Base-by-base conservation (phyloP, 2,329 filamentous ascomycete species). In the Calycina marina region DNA sequence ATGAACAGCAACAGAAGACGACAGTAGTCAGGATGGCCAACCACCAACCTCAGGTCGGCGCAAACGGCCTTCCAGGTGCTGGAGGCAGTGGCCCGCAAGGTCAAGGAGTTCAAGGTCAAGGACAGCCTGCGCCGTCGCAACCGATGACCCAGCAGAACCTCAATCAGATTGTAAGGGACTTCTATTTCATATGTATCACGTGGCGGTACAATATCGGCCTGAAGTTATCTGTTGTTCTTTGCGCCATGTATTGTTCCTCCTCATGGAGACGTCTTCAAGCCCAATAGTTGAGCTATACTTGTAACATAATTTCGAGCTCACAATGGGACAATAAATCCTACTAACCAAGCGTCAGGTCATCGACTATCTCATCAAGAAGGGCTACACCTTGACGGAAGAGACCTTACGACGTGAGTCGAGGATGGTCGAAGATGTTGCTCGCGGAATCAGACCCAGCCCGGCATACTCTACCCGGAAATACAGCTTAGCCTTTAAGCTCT, bases 281-380 rank as follows among this genome's bases (percentile, higher is more conserved):
- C n/a, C n/a, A n/a, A n/a, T n/a, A n/a, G n/a, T n/a, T n/a, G n/a
- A n/a, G n/a, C n/a, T n/a, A n/a, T n/a, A n/a, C n/a, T n/a, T n/a
- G n/a, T n/a, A n/a, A n/a, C n/a, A n/a, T n/a, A n/a, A n/a, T n/a
- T n/a, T n/a, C n/a, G n/a, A n/a, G n/a, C n/a, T n/a, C n/a, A n/a
- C n/a, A n/a, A n/a, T n/a, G n/a, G n/a, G n/a, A n/a, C n/a, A n/a
- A n/a, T n/a, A n/a, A n/a, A n/a, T n/a, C n/a, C n/a, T n/a, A n/a
- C n/a, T n/a, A n/a, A n/a, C n/a, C n/a, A n/a, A n/a, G n/a, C n/a
- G n/a, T 22, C n/a, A 80, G 75, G 77, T 98, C 3, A 86, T 93
- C 6, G 90, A 98, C 47, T 98, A 98, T 55, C 66, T 98, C 1
- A 72, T 85, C 2, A 98, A 98, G 56, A 86, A 94, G 44, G 90